Evolutionary conservation across 2,329 filamentous ascomycete species (phyloP).

Genomic region (Colletotrichum eleusines): DNA sequence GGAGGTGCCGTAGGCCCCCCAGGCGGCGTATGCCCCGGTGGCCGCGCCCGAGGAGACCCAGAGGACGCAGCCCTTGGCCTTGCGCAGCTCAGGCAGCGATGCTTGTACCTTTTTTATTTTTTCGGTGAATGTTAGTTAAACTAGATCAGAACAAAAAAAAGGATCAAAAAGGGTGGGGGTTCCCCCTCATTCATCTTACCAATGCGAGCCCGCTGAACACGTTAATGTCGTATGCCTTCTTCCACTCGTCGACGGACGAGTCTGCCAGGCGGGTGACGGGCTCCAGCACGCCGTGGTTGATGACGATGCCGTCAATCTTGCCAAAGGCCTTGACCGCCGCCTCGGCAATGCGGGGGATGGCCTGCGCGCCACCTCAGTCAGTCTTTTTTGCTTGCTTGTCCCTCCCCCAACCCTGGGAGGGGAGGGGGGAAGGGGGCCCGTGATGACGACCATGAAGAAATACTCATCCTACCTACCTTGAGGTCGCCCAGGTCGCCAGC

Average conservation of each 20-base stretch:
- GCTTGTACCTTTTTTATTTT: constrained; percentile 71
- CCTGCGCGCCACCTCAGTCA: constrained; percentile 49
- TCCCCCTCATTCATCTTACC: constrained; percentile 65
- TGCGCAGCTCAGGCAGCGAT: constrained; percentile 75
- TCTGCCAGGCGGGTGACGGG: constrained; percentile 79
- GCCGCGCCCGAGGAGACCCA: constrained; percentile 87
- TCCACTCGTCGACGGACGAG: constrained; percentile 79
- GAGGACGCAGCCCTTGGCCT: constrained; percentile 77
- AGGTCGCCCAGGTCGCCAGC: constrained; percentile 66
- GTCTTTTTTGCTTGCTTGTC: not conserved
- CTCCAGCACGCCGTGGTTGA: constrained; percentile 89
- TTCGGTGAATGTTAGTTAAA: constrained; percentile 23
- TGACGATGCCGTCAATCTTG: constrained; percentile 81
- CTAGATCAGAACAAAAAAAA: not conserved
- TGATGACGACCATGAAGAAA: not conserved
- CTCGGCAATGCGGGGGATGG: constrained; percentile 72
- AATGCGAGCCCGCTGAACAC: constrained; percentile 86
- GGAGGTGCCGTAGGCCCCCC: constrained; percentile 84
- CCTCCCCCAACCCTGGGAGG: no score
- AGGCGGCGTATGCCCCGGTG: constrained; percentile 72
- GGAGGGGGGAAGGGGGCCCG: no score
- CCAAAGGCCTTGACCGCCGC: constrained; percentile 77
- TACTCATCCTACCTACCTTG: constrained; percentile 54
- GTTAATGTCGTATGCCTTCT: constrained; percentile 82
- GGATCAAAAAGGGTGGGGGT: not conserved